These are phyloP conservation scores for Chlamydomonas eustigma DNA, from an alignment of 139 green algal genomes.

Conservation along the genomic window DNA sequence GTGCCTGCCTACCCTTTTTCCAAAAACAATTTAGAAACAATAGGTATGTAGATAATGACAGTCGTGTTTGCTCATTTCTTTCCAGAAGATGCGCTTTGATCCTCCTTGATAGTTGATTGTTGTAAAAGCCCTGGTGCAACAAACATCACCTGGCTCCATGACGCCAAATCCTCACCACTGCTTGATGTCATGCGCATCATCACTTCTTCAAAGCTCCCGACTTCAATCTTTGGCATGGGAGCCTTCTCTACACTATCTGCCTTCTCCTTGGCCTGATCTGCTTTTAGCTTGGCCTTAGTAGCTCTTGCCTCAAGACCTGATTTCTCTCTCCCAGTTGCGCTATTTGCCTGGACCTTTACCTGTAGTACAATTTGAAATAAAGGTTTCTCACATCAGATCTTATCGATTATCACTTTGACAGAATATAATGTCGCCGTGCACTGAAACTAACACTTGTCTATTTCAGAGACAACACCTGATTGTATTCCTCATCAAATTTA, in stretches of 20 bases:
- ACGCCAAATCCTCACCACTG: constrained; percentile 42
- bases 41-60: too few species aligned
- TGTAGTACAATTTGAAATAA: too few species aligned
- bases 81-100: too few species aligned
- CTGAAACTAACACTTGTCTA: too few species aligned
- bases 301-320: constrained; percentile 30
- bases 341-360: constrained; percentile 18
- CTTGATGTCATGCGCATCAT: constrained; percentile 54
- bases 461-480: too few species aligned
- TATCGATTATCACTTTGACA: too few species aligned
- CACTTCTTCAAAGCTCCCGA: constrained; percentile 62
- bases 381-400: too few species aligned
- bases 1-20: too few species aligned
- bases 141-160: constrained; percentile 59
- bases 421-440: neutral
- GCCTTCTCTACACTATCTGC: constrained; percentile 42
- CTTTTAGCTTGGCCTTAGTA: constrained; percentile 39
- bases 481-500: constrained; percentile 44
- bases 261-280: constrained; percentile 40
- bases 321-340: constrained; percentile 31
- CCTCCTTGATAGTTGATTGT: constrained; percentile 11
- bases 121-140: constrained; percentile 44
- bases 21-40: too few species aligned
- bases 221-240: constrained; percentile 58
- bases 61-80: too few species aligned